Base-by-base conservation (phyloP, 441 rosid species). In the Mallotus repandus region DNA sequence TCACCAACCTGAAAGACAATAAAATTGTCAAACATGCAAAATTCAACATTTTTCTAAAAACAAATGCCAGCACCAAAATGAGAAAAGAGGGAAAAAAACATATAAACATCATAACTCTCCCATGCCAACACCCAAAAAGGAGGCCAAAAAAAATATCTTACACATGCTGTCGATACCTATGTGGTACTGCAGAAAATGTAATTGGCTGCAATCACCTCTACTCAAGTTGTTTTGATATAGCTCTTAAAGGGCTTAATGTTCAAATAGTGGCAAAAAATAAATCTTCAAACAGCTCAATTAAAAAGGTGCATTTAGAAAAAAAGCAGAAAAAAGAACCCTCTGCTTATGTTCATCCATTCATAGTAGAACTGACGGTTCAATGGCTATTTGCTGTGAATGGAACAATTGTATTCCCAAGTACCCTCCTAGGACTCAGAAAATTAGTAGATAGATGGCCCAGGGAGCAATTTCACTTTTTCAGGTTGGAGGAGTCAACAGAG, bases 1-100 rank as follows among this genome's bases (percentile, higher is more conserved):
- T 82, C 74, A 68, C 84, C 86, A 60, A 86, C 73, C 93, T 89
- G 82, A 56, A 59, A 77, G 71, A 69, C 45, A 70, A 65, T 4
- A 6, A 35, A 46, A 53, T 61, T 10, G 52, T 68, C 29, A 72
- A 25, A 43, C 9, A 50, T 8, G 62, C 56, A 76, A 76, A 25
- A 32, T 52, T 22, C 62, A 57, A 7, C n/a, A 48, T 18, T 7
- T 29, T 29, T 29, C 32, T 54, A 54, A 58, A 15, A 68, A 16
- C 41, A 68, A 41, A 68, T 38, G 62, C 60, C 63, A 56, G 46
- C 19, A n/a, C n/a, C 16, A 69, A 45, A 57, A 45, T 4, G 38
- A 35, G 19, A 32, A 53, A 0, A 53, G n/a, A 38, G n/a, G 13
- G 15, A 65, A 53, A 8, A 19, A 14, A 29, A 16, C 3, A 53